Evolutionary conservation across 352 stramenopile genomes (phyloP).

Genomic region (Blastocystis sp.): DNA sequence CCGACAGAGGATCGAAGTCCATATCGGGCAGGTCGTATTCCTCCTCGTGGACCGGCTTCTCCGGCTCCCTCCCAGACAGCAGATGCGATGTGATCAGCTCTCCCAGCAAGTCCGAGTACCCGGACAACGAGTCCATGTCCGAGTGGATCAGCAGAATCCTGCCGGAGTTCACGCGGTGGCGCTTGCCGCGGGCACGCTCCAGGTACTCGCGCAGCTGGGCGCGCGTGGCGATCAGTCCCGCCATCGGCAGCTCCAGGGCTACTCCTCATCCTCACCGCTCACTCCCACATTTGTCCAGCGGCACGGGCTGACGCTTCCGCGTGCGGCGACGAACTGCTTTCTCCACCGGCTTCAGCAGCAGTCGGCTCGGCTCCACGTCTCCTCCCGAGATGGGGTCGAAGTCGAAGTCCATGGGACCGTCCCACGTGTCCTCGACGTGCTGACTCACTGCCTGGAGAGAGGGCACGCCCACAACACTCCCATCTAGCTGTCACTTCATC

Average conservation of each 20-base stretch:
- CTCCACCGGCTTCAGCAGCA: slow-evolving; percentile 5
- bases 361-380: not conserved
- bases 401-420: slow-evolving; percentile 1
- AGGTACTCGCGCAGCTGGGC: not conserved
- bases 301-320: not conserved
- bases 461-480: not conserved
- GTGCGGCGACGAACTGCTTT: not conserved
- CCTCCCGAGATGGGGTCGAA: not conserved
- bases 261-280: not conserved
- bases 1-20: slow-evolving; percentile 16
- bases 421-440: not conserved
- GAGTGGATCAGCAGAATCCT: not conserved
- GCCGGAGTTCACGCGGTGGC: not conserved
- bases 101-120: not conserved
- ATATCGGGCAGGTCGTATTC: slow-evolving; percentile 5
- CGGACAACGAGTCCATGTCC: not conserved
- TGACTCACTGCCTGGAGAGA: not conserved
- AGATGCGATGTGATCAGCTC: not conserved
- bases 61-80: not conserved
- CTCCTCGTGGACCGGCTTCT: not conserved
- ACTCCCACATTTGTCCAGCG: slow-evolving; percentile 17
- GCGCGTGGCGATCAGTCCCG: not conserved
- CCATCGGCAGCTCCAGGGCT: slow-evolving; percentile 6
- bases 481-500: not conserved
- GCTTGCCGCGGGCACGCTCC: not conserved